Evolutionary conservation across 2,329 filamentous ascomycete species (phyloP).

Genomic region (Cercospora sojina): DNA sequence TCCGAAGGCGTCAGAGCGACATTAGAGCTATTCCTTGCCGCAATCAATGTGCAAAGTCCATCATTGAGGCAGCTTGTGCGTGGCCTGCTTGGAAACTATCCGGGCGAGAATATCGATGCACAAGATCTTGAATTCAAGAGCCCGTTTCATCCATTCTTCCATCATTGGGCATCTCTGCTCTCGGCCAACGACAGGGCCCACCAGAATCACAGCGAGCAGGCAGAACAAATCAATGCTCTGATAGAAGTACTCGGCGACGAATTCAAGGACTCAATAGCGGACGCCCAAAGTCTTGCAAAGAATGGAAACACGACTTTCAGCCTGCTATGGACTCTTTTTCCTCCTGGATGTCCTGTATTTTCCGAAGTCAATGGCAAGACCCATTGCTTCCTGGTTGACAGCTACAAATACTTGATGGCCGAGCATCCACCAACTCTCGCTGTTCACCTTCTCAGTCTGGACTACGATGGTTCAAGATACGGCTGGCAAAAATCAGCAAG

Average conservation of each 20-base stretch:
- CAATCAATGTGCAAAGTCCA: conserved; percentile 21
- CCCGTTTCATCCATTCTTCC: conserved; percentile 22
- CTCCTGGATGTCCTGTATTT: conserved; percentile 18
- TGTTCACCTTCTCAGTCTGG: conserved; percentile 15
- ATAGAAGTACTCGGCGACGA: conserved; percentile 13
- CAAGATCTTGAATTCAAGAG: conserved; percentile 19
- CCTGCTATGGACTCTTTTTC: conserved; percentile 25
- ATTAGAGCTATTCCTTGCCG: conserved; percentile 11
- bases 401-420: conserved; percentile 18
- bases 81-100: conserved; percentile 18
- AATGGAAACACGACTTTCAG: conserved; percentile 24
- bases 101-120: conserved; percentile 20
- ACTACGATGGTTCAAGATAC: conserved; percentile 18
- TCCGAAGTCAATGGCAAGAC: conserved; percentile 10
- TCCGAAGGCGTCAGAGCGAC: conserved; percentile 12
- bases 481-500: conserved; percentile 18
- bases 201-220: conserved; percentile 5
- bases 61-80: conserved; percentile 17
- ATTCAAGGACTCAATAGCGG: conserved; percentile 11
- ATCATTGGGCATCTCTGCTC: conserved; percentile 17
- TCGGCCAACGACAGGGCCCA: conserved; percentile 13
- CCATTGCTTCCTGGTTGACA: conserved; percentile 19
- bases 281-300: conserved; percentile 14
- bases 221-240: conserved; percentile 16
- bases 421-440: conserved; percentile 14